phyloP scores from a whole-genome alignment of 805 yeast species.

The Candida oleophila region DNA sequence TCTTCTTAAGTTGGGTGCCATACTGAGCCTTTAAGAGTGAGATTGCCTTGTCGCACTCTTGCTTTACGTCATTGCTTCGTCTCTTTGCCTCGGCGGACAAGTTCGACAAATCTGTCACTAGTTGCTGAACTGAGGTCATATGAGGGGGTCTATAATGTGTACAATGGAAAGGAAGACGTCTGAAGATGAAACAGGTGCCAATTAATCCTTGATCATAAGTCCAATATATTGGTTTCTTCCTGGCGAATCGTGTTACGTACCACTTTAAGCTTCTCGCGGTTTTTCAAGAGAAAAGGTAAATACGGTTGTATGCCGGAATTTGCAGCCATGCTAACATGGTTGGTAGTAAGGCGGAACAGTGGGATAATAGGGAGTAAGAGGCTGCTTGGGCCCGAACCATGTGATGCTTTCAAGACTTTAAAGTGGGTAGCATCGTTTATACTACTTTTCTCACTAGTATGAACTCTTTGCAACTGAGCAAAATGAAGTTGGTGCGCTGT shows the following conservation, averaged over 20 bases:
- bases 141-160: no score
- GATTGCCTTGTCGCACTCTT: slow-evolving; percentile 33
- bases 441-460: no score
- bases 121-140: slow-evolving; percentile 40
- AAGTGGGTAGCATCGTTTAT: no score
- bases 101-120: slow-evolving; percentile 56
- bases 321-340: neutral
- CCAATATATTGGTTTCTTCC: no score
- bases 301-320: neutral
- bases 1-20: slow-evolving; percentile 3
- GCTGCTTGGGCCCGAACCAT: no score
- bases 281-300: neutral
- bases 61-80: slow-evolving; percentile 65
- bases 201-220: no score
- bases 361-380: neutral
- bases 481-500: no score
- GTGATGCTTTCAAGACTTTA: no score
- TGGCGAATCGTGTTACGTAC: neutral
- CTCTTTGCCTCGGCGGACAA: slow-evolving; percentile 71
- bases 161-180: no score
- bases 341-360: neutral
- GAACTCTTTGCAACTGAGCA: no score
- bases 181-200: no score
- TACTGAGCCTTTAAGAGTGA: slow-evolving; percentile 10
- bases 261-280: neutral